Percentiles rank a stretch among this genome's conserved stretches.
These are phyloP conservation scores for Mycena rebaudengoi DNA, from an alignment of 768 basidiomycete genomes.

Conservation along the genomic window DNA sequence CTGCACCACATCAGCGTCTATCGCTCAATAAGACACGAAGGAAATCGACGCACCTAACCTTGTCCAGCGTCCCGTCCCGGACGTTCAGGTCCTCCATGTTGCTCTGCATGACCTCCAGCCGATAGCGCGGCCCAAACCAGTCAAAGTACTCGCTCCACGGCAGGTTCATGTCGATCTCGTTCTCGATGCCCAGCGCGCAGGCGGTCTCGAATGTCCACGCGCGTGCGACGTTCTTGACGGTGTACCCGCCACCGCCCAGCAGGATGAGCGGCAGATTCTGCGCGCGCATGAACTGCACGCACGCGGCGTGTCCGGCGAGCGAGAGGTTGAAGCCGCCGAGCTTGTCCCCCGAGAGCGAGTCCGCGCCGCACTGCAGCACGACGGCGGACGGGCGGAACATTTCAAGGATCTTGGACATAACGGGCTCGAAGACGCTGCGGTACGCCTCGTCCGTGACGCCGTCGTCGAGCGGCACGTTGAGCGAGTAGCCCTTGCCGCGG, in stretches of 20 bases:
- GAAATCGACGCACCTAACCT: conserved; percentile 66
- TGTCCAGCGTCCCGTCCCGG: conserved; percentile 80
- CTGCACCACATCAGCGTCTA: conserved; percentile 22
- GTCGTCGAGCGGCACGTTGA: conserved; percentile 95
- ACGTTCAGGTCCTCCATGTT: conserved; percentile 96
- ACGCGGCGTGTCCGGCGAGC: conserved; percentile 93
- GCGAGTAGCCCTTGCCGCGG: conserved; percentile 85
- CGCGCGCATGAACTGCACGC: conserved; percentile 85
- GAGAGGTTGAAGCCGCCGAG: conserved; percentile 96
- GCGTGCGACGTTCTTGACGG: conserved; percentile 94
- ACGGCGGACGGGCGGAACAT: conserved; percentile 89
- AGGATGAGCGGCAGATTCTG: conserved; percentile 89
- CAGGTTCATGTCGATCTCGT: conserved; percentile 78
- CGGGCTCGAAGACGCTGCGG: conserved; percentile 90
- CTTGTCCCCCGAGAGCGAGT: conserved; percentile 95
- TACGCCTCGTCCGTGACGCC: conserved; percentile 93
- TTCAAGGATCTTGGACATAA: conserved; percentile 86
- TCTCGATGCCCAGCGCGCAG: conserved; percentile 85
- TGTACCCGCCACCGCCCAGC: conserved; percentile 96
- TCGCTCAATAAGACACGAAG: not conserved
- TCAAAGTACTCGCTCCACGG: conserved; percentile 94
- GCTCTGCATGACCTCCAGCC: conserved; percentile 88
- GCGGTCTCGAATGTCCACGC: conserved; percentile 98
- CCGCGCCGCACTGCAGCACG: conserved; percentile 94
- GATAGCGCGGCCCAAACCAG: conserved; percentile 96